Base-by-base conservation (phyloP, 192 early-diverging fungal species). In the Lobosporangium transversale region DNA sequence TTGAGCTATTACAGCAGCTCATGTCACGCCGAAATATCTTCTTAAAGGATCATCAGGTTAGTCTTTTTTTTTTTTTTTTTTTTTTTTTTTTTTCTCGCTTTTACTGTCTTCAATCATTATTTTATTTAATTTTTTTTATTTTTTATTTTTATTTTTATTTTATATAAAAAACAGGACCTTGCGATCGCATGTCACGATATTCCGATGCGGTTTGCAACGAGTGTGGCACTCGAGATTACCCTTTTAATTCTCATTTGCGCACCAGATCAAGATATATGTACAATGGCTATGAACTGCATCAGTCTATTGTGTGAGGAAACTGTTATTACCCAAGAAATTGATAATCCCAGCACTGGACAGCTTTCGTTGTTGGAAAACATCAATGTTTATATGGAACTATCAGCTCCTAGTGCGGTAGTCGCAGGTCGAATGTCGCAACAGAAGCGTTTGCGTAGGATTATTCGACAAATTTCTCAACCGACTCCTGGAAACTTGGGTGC, bases 401-500 rank as follows among this genome's bases (percentile, higher is more conserved):
- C 87, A 0, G 80, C 80, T 2, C 67, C 73, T 1, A 79, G 71
- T 31, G 80, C 79, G 11, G 65, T 88, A 26, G 80, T 86, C 14
- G 70, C 84, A 56, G 87, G 91, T 23, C 87, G 91, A 17, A 86
- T 89, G 40, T 90, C 90, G 0, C 89, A 91, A 58, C 93, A 95
- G 66, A 93, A 94, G 60, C 83, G 90, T 0, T 85, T 92, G 50
- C 79, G 94, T n/a, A 85, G 81, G 12, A 68, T 94, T 7, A 65
- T 95, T 21, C 69, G 92, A 18, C 83, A 88, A 56, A 86, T 92
- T 69, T 78, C 81, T 23, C 79, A 83, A 27, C 87, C 87, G 10
- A 93, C 93, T 0, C 80, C 87, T 2, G 93, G 93, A 27, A 93
- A 90, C 58, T 68, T 94, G 53, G 89, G 86, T 8, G 93, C 92